phyloP scores from a whole-genome alignment of 1,139 yeast genomes.

The Nakaseomyces kungkrabaensis region DNA sequence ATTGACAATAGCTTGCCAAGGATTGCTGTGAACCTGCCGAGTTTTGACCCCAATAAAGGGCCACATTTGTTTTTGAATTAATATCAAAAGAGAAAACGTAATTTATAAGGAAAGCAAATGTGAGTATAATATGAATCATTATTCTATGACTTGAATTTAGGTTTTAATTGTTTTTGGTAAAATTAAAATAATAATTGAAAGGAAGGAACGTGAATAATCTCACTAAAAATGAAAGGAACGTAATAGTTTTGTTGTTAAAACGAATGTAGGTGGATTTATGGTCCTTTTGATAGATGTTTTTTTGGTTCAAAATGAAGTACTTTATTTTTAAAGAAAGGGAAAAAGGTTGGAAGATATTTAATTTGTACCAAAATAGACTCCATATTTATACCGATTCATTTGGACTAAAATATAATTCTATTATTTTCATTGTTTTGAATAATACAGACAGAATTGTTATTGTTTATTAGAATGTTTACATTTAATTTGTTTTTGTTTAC shows the following conservation, averaged over 20 bases:
- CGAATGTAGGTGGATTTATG: neutral
- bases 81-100: constrained; percentile 8
- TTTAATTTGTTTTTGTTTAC: too few species aligned
- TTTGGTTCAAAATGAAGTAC: too few species aligned
- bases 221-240: neutral
- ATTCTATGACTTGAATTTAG: neutral
- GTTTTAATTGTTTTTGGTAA: neutral
- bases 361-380: too few species aligned
- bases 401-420: too few species aligned
- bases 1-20: constrained; percentile 58
- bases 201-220: neutral
- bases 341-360: too few species aligned
- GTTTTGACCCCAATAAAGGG: constrained; percentile 87
- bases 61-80: constrained; percentile 47
- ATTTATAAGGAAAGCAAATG: neutral
- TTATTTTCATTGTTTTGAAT: too few species aligned
- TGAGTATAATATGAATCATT: neutral
- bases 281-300: neutral
- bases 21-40: constrained; percentile 65
- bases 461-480: neutral
- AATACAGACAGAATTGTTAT: neutral
- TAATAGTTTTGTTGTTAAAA: neutral
- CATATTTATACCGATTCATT: neutral
- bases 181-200: neutral
- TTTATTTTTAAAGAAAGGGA: too few species aligned